A percentile compares a stretch with the other conserved stretches of the same genome.
Conservation (phyloP, 441 rosid genomes). For the Erodium trifolium region DNA sequence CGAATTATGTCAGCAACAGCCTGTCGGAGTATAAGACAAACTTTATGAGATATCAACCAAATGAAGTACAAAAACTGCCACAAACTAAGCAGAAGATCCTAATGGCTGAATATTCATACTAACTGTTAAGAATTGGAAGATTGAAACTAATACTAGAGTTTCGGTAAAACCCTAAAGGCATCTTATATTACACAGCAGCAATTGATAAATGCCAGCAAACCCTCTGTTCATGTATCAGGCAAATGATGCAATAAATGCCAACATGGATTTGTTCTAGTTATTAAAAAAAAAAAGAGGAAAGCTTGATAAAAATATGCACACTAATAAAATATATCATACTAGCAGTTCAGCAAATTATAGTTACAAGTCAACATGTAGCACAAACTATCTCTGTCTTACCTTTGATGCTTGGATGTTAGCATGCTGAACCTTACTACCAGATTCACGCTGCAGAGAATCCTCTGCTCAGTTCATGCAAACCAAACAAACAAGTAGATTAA, state of each 20-base stretch:
- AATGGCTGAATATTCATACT: not conserved
- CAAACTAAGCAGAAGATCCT: not conserved
- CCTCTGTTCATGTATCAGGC: no score
- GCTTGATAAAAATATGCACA: not conserved
- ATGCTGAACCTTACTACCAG: slow-evolving; percentile 26
- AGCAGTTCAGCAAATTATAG: not conserved
- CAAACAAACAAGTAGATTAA: not conserved
- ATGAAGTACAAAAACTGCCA: not conserved
- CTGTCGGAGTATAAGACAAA: slow-evolving; percentile 3
- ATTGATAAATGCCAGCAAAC: no score
- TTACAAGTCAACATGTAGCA: not conserved
- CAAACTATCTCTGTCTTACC: not conserved
- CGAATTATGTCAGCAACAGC: slow-evolving; percentile 28
- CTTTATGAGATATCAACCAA: not conserved
- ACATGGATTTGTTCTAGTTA: not conserved
- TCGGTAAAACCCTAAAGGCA: not conserved
- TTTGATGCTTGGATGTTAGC: slow-evolving; percentile 17
- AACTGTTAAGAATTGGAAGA: not conserved
- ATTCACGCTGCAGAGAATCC: slow-evolving; percentile 26
- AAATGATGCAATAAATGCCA: not conserved
- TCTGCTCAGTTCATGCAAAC: slow-evolving; percentile 12
- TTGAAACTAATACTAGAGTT: not conserved
- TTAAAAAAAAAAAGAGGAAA: not conserved
- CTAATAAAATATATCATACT: not conserved
- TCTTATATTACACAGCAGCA: no score